A percentile compares a stretch with the other conserved stretches of the same genome.
Conservation (phyloP, 768 basidiomycete genomes). For the Podaxis sp. region DNA sequence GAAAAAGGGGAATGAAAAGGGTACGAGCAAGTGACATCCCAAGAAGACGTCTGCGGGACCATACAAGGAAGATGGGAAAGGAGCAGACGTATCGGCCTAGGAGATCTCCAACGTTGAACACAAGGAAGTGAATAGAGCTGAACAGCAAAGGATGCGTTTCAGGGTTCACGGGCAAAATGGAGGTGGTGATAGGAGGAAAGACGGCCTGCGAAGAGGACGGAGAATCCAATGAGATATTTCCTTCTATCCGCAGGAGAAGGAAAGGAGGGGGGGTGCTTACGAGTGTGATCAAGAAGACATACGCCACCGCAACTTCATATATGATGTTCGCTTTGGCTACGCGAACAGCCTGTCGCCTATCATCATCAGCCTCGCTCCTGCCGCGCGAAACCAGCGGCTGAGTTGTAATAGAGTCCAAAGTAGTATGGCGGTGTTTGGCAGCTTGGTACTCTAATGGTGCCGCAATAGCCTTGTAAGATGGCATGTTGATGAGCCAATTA, state of each 20-base stretch:
- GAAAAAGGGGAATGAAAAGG: conserved; percentile 81
- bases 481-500: conserved; percentile 54
- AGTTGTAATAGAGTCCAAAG: conserved; percentile 20
- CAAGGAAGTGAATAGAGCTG: conserved; percentile 72
- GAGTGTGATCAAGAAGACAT: conserved; percentile 77
- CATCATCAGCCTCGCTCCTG: conserved; percentile 25
- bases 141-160: conserved; percentile 81
- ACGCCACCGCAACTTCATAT: conserved; percentile 73
- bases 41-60: conserved; percentile 65
- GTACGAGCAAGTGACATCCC: conserved; percentile 66
- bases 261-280: conserved; percentile 41
- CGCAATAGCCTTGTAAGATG: conserved; percentile 57
- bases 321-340: conserved; percentile 63
- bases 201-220: conserved; percentile 56
- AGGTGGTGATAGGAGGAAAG: conserved; percentile 83
- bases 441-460: conserved; percentile 41
- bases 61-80: conserved; percentile 62
- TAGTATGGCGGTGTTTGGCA: conserved; percentile 22
- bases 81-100: conserved; percentile 68
- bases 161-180: conserved; percentile 66
- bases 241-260: conserved; percentile 1
- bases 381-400: conserved; percentile 17
- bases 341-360: conserved; percentile 43
- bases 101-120: conserved; percentile 75
- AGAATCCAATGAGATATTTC: neutral